Evolutionary conservation across 2,329 filamentous ascomycete species (phyloP), one percentile per base, ranked within the genome.

Genomic region (Aureobasidium mangrovei): DNA sequence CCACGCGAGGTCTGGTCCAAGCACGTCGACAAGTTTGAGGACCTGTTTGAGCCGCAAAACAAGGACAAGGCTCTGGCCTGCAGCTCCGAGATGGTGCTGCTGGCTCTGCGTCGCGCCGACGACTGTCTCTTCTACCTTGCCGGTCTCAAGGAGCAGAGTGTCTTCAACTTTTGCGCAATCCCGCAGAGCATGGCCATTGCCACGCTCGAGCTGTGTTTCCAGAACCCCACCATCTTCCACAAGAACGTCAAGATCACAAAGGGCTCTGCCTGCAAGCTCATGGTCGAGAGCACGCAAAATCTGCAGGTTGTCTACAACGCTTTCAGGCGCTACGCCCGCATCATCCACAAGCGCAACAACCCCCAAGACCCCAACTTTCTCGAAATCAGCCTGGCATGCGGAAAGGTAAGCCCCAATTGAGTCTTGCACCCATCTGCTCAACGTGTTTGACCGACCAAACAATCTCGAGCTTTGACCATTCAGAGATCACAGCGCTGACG

Each of bases 71-170:
- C 93, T 2, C 70, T 97, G 27, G 82, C 89, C 64, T 94, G 88
- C 74, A 84, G 85, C 62, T 95, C 91, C 1, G 89, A 96, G 66
- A 95, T 98, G 91, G 84, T 97, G 5, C 77, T 97, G 56, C 89
- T 93, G 64, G 88, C 91, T 4, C 77, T 98, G 41, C 83, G 84
- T 65, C 87, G 95, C 62, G 86, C 81, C 4, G 90, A 96, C 60
- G 90, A 97, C 66, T 97, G 91, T 67, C 73, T 98, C n/a, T 96
- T 91, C 76, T 98, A 97, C 74, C 89, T 98, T 75, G 91, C 91
- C 4, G 93, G 88, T 44, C 82, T 98, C 60, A 85, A 85, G 61
- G 93, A 98, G 67, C 93, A 98, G 74, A 95, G 89, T 67, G 89
- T 95, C 28, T 98, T 98, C 82, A 98, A 98, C 78, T 98, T 98